Conservation (phyloP, 306 rosid species). For the Gleditsia sinensis region DNA sequence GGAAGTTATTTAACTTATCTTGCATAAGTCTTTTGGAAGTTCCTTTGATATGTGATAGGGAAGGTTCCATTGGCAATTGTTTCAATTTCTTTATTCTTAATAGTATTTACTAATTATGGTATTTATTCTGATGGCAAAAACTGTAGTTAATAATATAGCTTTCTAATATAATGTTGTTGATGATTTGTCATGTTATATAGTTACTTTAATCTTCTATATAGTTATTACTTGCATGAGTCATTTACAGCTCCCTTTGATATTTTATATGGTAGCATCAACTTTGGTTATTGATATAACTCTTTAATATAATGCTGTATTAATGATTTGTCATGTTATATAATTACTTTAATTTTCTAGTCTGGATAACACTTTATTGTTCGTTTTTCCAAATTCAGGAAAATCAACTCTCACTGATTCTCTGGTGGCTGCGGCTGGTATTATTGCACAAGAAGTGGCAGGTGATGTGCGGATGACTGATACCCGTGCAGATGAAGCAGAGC, state of each 20-base stretch:
- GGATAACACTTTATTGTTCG: background rate
- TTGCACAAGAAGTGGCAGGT: slow-evolving; percentile 91
- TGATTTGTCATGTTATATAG: background rate
- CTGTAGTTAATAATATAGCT: background rate
- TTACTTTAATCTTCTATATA: background rate
- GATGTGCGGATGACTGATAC: slow-evolving; percentile 97
- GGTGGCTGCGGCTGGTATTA: slow-evolving; percentile 98
- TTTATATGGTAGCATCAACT: too few relatives aligned
- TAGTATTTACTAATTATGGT: background rate
- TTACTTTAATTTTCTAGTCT: background rate
- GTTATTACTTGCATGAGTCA: too few relatives aligned
- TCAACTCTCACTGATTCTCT: slow-evolving; percentile 90
- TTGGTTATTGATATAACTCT: background rate
- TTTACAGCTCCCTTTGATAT: too few relatives aligned
- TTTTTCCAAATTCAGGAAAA: slow-evolving; percentile 49
- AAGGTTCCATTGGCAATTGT: background rate
- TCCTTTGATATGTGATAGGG: background rate
- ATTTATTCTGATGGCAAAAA: background rate
- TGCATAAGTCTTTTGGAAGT: background rate
- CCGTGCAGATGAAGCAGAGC: slow-evolving; percentile 91
- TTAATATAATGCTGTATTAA: background rate
- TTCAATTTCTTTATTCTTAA: background rate
- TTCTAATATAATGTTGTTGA: background rate
- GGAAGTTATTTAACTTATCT: background rate
- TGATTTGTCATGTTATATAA: background rate